phyloP scores from a whole-genome alignment of 2,329 filamentous ascomycete species.

The Aureobasidium leucospermi region DNA sequence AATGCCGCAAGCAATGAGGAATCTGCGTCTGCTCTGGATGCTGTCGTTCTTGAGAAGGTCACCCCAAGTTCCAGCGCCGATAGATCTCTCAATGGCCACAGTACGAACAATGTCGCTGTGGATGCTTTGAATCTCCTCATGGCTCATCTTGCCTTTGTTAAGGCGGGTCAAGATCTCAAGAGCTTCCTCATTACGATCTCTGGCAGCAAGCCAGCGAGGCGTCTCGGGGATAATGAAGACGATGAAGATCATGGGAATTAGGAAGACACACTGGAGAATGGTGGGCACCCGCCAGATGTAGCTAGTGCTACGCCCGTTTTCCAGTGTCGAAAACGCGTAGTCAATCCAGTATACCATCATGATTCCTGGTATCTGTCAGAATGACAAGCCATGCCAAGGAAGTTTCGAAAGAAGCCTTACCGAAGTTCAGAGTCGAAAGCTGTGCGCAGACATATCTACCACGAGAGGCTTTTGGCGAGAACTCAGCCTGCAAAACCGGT shows the following conservation, averaged over 20 bases:
- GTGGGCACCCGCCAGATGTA: conserved; percentile 37
- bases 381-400: neutral
- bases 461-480: conserved; percentile 25
- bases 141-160: conserved; percentile 22
- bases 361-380: conserved; percentile 20
- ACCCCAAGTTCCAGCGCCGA: conserved; percentile 31
- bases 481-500: conserved; percentile 40
- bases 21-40: conserved; percentile 22
- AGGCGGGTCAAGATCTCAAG: conserved; percentile 46
- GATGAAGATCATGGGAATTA: conserved; percentile 32
- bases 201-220: conserved; percentile 51
- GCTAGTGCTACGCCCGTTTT: conserved; percentile 20
- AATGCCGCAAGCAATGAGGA: conserved; percentile 25
- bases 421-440: conserved; percentile 42
- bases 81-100: conserved; percentile 21
- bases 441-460: conserved; percentile 40
- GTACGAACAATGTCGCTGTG: conserved; percentile 23
- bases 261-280: conserved; percentile 36
- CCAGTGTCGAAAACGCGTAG: conserved; percentile 32
- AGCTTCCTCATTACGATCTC: conserved; percentile 51
- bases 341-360: conserved; percentile 42
- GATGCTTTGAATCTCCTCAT: conserved; percentile 20
- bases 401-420: conserved; percentile 14
- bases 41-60: conserved; percentile 25
- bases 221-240: conserved; percentile 48